Evolutionary conservation across 2,329 filamentous ascomycete species (phyloP), one percentile per base, ranked within the genome.

Genomic region (Mariannaea sp.): DNA sequence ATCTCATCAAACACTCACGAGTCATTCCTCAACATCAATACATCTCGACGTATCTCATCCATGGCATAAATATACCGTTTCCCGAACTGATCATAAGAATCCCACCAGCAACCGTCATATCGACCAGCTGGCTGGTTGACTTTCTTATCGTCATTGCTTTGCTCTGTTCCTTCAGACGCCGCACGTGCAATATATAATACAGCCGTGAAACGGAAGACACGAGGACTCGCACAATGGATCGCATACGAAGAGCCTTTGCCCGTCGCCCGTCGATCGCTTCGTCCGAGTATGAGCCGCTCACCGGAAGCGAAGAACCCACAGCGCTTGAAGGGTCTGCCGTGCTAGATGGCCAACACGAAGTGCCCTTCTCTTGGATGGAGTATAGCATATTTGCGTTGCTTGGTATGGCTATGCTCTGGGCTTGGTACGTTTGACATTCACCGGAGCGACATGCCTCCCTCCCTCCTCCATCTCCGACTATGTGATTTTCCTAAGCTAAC

Each of bases 331-430:
- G 55, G 29, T 68, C 69, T 6, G 50, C 62, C 22, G 36, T 64
- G 6, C 57, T 63, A 14, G 71, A 72, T 14, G 68, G 63, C 16
- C 66, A 74, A 32, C 66, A 75, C 13, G 74, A 76, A 29, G 66
- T 74, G 27, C 78, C 79, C 14, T 96, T 96, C 75, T 96, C 91
- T 57, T 92, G 89, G 85, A 68, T 90, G 29, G 90, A 95, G 70
- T 99, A 97, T 73, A 77, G 75, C 64, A 87, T 96, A 68, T 97
- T 97, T 72, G 78, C 88, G 50, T 76, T 96, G 44, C 78, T 97
- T 20, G 94, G 94, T 44, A 80, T 96, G 51, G 90, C 92, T 46
- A 97, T 97, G 94, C 80, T 97, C 38, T 97, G 93, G 93, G 92
- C 93, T 49, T 97, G 93, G 93, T 95, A 82, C 63, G 83, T 49